phyloP scores from a whole-genome alignment of 1,284 basidiomycete genomes.

The Tremellales sp. region DNA sequence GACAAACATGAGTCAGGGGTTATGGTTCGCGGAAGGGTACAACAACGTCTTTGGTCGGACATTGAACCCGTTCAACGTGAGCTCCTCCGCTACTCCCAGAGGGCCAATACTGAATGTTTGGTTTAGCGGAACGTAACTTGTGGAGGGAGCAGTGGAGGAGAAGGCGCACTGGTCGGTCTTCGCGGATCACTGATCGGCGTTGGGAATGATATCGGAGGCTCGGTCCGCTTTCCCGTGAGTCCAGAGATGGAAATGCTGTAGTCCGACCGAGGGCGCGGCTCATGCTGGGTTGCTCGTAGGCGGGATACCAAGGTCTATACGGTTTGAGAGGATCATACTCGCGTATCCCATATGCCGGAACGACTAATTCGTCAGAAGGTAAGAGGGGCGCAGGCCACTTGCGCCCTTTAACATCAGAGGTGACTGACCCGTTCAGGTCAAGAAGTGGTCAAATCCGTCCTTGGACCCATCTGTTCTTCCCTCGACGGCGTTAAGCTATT shows the following conservation, averaged over 20 bases:
- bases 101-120: too few relatives aligned
- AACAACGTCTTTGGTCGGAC: slow-evolving; percentile 21
- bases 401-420: too few relatives aligned
- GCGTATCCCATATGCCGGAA: slow-evolving; percentile 12
- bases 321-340: slow-evolving; percentile 14
- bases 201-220: slow-evolving; percentile 50
- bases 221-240: slow-evolving; percentile 26
- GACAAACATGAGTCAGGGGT: slow-evolving; percentile 16
- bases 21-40: slow-evolving; percentile 12
- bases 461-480: slow-evolving; percentile 10
- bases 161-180: slow-evolving; percentile 61
- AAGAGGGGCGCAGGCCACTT: too few relatives aligned
- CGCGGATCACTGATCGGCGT: slow-evolving; percentile 59
- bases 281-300: slow-evolving; percentile 1
- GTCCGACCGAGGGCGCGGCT: background rate
- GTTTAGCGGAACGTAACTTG: slow-evolving; percentile 47
- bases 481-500: slow-evolving; percentile 12
- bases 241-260: slow-evolving; percentile 51
- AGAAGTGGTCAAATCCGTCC: slow-evolving; percentile 7
- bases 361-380: slow-evolving; percentile 6
- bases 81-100: too few relatives aligned
- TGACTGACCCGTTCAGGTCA: slow-evolving; percentile 12
- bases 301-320: slow-evolving; percentile 13
- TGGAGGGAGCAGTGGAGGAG: slow-evolving; percentile 63
- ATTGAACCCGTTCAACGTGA: slow-evolving; percentile 19